Evolutionary conservation across 2,329 filamentous ascomycete genomes (phyloP).

Genomic region (Aureobasidium lini): DNA sequence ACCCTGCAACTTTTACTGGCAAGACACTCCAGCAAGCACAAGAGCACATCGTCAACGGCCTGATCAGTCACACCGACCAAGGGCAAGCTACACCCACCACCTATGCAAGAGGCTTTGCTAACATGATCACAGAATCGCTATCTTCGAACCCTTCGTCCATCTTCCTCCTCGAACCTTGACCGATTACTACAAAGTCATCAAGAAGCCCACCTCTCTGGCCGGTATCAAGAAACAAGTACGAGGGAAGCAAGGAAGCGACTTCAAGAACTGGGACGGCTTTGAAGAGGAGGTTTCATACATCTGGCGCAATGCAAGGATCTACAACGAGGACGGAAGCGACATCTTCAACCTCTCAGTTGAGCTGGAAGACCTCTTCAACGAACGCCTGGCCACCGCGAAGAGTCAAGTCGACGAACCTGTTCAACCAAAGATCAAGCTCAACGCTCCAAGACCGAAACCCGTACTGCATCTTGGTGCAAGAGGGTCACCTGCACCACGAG

Average conservation of each 20-base stretch:
- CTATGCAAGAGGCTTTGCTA: constrained; percentile 8
- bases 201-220: constrained; percentile 70
- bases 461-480: constrained; percentile 30
- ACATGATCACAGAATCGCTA: constrained; percentile 52
- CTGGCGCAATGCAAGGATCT: constrained; percentile 81
- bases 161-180: constrained; percentile 67
- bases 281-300: constrained; percentile 72
- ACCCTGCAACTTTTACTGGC: constrained; percentile 52
- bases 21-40: constrained; percentile 78
- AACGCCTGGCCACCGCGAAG: constrained; percentile 64
- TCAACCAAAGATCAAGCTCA: constrained; percentile 74
- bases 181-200: constrained; percentile 82
- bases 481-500: constrained; percentile 35
- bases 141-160: constrained; percentile 67
- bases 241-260: constrained; percentile 66
- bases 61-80: constrained; percentile 60
- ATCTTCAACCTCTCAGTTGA: constrained; percentile 71
- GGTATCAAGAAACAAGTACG: constrained; percentile 69
- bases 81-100: constrained; percentile 41
- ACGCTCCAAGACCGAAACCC: constrained; percentile 47
- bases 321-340: constrained; percentile 86
- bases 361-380: constrained; percentile 66
- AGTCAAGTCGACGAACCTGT: constrained; percentile 63
- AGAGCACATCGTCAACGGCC: constrained; percentile 71
- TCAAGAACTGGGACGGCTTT: constrained; percentile 75